Base-by-base conservation (phyloP, 192 early-diverging fungal species). In the Coemansia sp. region DNA sequence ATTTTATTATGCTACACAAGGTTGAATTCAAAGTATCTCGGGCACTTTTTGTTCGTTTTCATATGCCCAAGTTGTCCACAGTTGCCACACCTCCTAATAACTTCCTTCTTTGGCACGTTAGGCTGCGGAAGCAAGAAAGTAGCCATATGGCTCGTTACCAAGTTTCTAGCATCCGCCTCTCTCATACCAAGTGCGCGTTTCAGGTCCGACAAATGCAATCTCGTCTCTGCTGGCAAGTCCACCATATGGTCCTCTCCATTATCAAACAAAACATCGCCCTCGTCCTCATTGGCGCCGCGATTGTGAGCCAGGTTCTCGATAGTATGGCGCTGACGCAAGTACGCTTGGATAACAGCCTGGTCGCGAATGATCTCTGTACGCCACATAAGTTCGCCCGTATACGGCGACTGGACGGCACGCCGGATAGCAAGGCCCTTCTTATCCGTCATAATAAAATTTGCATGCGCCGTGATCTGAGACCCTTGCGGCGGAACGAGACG, bases 41-140 rank as follows among this genome's bases (percentile, higher is more conserved):
- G 92, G 72, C 92, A 94, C 46, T 87, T 91, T 60, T 89, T 90
- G 77, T 92, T 94, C 6, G 92, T 94, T 75, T 92, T 94, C 91
- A 92, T 94, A 46, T 94, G 92, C 21, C 92, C 92, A 19, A 89
- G 75, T 68, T 89, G 82, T 29, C 90, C 90, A 76, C 34, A 36
- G 34, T 36, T 36, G 34, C 34, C 34, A 36, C 34, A 36, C 34
- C 34, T 36, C 34, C 34, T 36, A 36, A 36, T 36, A 36, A 36
- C 34, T 5, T 36, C 34, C 34, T 36, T 36, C 34, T 36, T 36
- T 36, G 34, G 34, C 34, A 6, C 6, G 34, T 36, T 36, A 5
- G 34, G 34, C 34, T 36, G 34, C 7, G 34, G 34, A 36, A 36
- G 34, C 34, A 5, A 36, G 34, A 36, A 36, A 36, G 34, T 36